Base-by-base conservation (phyloP, 768 basidiomycete genomes). In the Exsudoporus frostii region DNA sequence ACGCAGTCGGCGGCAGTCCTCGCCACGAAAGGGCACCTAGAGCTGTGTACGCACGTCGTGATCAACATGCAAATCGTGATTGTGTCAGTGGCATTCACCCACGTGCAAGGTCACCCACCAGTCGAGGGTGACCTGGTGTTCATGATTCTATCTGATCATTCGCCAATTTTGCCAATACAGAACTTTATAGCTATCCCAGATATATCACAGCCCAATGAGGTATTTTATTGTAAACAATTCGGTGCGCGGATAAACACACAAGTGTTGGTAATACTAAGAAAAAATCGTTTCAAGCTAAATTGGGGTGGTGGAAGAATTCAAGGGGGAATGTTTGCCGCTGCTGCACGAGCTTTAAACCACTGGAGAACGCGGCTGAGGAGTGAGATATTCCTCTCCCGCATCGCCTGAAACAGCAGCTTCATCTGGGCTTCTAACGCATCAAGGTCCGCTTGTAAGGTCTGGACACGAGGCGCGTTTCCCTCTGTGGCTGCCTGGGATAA, bases 381-480 rank as follows among this genome's bases (percentile, higher is more conserved):
- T 1, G 44, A 50, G 4, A 24, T 15, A 3, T 45, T 43, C 29
- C 44, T 50, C 20, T 56, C 54, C 8, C 19, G 33, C 39, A 51
- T 11, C 39, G 56, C 43, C 20, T 38, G 44, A 34, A 50, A 43
- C 7, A 44, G 47, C 20, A 27, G 13, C 11, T 19, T 44, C n/a
- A 56, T 37, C 11, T 36, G 44, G 17, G 48, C 30, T 1, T 55
- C 47, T 13, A 56, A 7, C 10, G n/a, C 24, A 11, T 46, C 44
- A 14, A 50, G 44, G 19, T 50, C 54, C 7, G 25, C n/a, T 24
- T 11, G 54, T 24, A 57, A 46, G 14, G 56, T 38, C 5, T 24
- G 14, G 2, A 37, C 14, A 10, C 40, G 38, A 30, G n/a, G 15
- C 39, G 25, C 8, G 19, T 50, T 41, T 20, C 39, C 54, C 29